Conservation (phyloP, 306 rosid genomes). For the Prinsepia uniflora region DNA sequence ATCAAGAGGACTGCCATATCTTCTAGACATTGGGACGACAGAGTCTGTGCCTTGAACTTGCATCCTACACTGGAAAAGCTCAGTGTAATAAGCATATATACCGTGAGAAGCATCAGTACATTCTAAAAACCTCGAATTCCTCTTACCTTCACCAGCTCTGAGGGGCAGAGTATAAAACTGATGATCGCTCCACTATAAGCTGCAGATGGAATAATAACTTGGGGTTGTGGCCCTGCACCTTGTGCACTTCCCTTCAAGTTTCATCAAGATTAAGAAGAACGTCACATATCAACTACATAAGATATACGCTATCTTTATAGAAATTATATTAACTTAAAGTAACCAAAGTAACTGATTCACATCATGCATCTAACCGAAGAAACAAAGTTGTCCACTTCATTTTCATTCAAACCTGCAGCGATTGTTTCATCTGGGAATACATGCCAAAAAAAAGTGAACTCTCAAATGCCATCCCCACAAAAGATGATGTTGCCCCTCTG, state of each 20-base stretch:
- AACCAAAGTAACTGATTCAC: slow-evolving; percentile 5
- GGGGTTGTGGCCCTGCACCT: slow-evolving; percentile 54
- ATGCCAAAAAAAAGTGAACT: slow-evolving; percentile 86
- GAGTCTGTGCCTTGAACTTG: slow-evolving; percentile 92
- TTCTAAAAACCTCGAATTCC: slow-evolving; percentile 19
- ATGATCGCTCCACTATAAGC: slow-evolving; percentile 74
- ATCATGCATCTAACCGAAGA: slow-evolving; percentile 7
- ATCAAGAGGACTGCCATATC: slow-evolving; percentile 73
- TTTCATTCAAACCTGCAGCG: slow-evolving; percentile 68
- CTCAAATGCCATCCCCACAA: slow-evolving; percentile 85
- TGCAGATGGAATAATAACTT: slow-evolving; percentile 83
- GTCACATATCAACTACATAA: slow-evolving; percentile 8
- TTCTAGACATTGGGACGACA: slow-evolving; percentile 54
- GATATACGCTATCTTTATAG: slow-evolving; percentile 19
- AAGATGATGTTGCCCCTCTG: slow-evolving; percentile 93
- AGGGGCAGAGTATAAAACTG: slow-evolving; percentile 86
- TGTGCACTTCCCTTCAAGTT: slow-evolving; percentile 59
- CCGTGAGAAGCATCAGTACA: slow-evolving; percentile 14
- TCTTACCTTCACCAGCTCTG: slow-evolving; percentile 83
- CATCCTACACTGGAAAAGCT: slow-evolving; percentile 91
- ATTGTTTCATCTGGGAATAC: slow-evolving; percentile 73
- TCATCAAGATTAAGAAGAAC: slow-evolving; percentile 19
- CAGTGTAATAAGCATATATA: slow-evolving; percentile 25
- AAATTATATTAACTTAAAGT: slow-evolving; percentile 2
- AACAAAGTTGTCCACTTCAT: slow-evolving; percentile 18